A percentile compares a stretch with the other conserved stretches of the same genome.
Conservation (phyloP, 495 filamentous ascomycete species). For the Tuber aestivum region DNA sequence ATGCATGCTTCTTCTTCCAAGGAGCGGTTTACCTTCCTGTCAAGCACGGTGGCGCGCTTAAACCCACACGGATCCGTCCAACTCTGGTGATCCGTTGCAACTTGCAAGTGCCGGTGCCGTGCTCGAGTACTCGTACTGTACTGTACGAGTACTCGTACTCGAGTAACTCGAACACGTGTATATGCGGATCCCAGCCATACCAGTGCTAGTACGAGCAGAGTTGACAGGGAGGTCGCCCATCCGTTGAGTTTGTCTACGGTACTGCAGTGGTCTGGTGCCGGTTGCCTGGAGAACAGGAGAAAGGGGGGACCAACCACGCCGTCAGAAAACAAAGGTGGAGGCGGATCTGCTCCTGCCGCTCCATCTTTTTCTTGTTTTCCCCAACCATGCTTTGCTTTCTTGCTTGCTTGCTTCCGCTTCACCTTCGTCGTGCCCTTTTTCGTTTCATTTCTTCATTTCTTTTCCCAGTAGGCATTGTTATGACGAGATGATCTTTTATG, state of each 20-base stretch:
- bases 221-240: background rate
- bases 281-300: slow-evolving; percentile 27
- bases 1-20: background rate
- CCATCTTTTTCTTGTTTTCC: slow-evolving; percentile 28
- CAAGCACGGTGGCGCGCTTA: background rate
- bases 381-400: slow-evolving; percentile 26
- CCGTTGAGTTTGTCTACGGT: background rate
- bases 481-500: background rate
- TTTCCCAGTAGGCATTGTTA: background rate
- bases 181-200: background rate
- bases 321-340: slow-evolving; percentile 5
- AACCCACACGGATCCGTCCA: background rate
- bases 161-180: background rate
- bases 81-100: background rate
- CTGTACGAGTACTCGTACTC: too few species aligned
- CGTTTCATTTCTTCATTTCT: slow-evolving; percentile 8
- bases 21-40: background rate
- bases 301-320: slow-evolving; percentile 19
- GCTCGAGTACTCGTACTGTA: too few species aligned
- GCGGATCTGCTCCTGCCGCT: slow-evolving; percentile 10
- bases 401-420: slow-evolving; percentile 41
- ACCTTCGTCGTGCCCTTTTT: slow-evolving; percentile 13
- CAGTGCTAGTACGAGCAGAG: too few species aligned
- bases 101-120: too few species aligned
- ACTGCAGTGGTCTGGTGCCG: too few species aligned